Conservation (phyloP, 768 basidiomycete species). For the Boletus huronensis region DNA sequence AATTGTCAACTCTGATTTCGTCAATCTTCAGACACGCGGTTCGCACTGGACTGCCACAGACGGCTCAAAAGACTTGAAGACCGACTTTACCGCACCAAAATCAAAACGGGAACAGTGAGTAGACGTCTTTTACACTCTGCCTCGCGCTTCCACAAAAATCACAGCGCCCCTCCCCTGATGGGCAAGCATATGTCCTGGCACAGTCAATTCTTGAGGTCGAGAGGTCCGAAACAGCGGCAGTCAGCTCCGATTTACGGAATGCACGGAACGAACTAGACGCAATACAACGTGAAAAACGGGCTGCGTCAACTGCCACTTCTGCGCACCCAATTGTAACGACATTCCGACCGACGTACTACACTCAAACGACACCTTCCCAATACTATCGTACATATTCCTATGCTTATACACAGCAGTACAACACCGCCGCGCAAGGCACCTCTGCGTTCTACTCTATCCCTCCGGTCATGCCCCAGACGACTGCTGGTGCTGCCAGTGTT, state of each 20-base stretch:
- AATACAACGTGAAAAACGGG: slow-evolving; percentile 66
- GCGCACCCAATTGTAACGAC: slow-evolving; percentile 34
- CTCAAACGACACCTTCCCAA: slow-evolving; percentile 41
- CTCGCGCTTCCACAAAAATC: slow-evolving; percentile 1
- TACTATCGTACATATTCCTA: slow-evolving; percentile 68
- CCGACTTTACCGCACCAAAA: slow-evolving; percentile 54
- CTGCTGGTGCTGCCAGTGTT: slow-evolving; percentile 23
- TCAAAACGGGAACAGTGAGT: slow-evolving; percentile 56
- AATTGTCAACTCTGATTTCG: slow-evolving; percentile 1
- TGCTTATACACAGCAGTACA: slow-evolving; percentile 60
- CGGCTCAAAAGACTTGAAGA: slow-evolving; percentile 53
- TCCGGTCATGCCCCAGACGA: slow-evolving; percentile 35
- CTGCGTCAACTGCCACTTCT: slow-evolving; percentile 26
- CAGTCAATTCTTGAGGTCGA: slow-evolving; percentile 66
- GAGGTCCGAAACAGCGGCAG: slow-evolving; percentile 53
- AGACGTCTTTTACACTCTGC: not conserved
- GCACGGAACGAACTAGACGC: slow-evolving; percentile 65
- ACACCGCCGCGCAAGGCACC: slow-evolving; percentile 20
- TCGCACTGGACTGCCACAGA: slow-evolving; percentile 64
- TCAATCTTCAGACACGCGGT: slow-evolving; percentile 54
- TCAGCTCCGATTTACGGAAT: slow-evolving; percentile 58
- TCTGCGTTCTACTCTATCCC: slow-evolving; percentile 28
- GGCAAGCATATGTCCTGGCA: slow-evolving; percentile 60
- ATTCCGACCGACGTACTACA: slow-evolving; percentile 39
- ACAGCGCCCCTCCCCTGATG: slow-evolving; percentile 59